Base-by-base conservation (phyloP, 2,329 filamentous ascomycete genomes). In the Xylariomycetidae sp. region DNA sequence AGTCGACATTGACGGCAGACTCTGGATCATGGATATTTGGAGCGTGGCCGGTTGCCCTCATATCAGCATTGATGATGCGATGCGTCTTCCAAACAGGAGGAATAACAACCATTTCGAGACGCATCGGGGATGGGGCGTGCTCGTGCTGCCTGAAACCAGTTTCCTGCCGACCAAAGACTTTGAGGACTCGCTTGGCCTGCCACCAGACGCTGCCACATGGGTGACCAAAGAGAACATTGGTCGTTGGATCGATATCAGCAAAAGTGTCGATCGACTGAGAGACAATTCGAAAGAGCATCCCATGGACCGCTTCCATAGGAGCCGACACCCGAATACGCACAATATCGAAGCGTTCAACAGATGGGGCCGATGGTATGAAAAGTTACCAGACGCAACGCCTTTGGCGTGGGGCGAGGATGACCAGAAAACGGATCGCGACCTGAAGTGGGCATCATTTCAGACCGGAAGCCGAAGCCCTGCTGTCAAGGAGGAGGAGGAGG, bases 21-120 rank as follows among this genome's bases (percentile, higher is more conserved):
- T 65, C 5, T 76, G 68, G 66, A 39, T 75, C 10, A 58, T 72
- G 25, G 59, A 72, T 26, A 73, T 78, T 10, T 77, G 72, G 72
- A 61, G 57, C 22, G 32, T 42, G n/a, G 10, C 30, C 22, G 20
- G 29, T 7, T 15, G 34, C 5, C 36, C 38, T 19, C 38, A 43
- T 23, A 4, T 26, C n/a, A 44, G 13, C 13, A 34, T 53, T 19
- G 39, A 44, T 2, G 25, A 34, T 15, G 19, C 16, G 8, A 20
- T 24, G 17, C 8, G 5, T 12, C 8, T 6, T 13, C 24, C 19
- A 14, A 19, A 23, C 19, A n/a, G n/a, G n/a, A n/a, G n/a, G n/a
- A n/a, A n/a, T n/a, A n/a, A n/a, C n/a, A n/a, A n/a, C n/a, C n/a
- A n/a, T n/a, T n/a, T n/a, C n/a, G n/a, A n/a, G n/a, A n/a, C n/a